phyloP scores from a whole-genome alignment of 192 early-diverging fungal genomes.

The Umbelopsis ramanniana region DNA sequence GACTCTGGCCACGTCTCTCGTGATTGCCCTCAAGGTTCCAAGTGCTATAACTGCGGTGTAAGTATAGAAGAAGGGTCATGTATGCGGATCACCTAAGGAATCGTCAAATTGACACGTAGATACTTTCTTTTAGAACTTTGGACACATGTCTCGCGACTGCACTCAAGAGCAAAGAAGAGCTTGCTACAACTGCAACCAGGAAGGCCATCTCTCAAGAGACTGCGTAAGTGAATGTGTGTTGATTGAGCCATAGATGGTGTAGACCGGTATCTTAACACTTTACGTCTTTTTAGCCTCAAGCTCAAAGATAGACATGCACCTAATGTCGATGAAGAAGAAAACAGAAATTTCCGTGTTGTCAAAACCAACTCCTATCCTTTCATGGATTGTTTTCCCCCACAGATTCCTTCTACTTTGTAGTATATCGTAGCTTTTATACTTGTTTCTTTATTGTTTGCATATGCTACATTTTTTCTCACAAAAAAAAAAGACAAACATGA shows the following conservation, averaged over 20 bases:
- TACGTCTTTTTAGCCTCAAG: not conserved
- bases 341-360: not conserved
- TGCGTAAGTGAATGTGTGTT: slow-evolving; percentile 22
- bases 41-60: slow-evolving; percentile 21
- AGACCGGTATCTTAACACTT: not conserved
- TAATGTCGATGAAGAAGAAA: not conserved
- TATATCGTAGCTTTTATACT: too few species aligned
- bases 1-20: not conserved
- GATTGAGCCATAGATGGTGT: not conserved
- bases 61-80: not conserved
- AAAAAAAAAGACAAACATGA: too few species aligned
- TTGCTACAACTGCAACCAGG: slow-evolving; percentile 50
- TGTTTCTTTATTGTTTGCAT: too few species aligned
- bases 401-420: too few species aligned
- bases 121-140: not conserved
- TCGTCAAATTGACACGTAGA: not conserved
- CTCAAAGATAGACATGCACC: not conserved
- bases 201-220: slow-evolving; percentile 47
- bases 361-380: not conserved
- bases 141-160: slow-evolving; percentile 10
- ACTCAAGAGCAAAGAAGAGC: slow-evolving; percentile 12
- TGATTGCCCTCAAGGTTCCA: slow-evolving; percentile 6
- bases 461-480: too few species aligned
- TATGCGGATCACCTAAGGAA: not conserved
- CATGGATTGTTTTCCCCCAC: not conserved